Conservation (phyloP, 2,329 filamentous ascomycete genomes). For the Pezicula neosporulosa region DNA sequence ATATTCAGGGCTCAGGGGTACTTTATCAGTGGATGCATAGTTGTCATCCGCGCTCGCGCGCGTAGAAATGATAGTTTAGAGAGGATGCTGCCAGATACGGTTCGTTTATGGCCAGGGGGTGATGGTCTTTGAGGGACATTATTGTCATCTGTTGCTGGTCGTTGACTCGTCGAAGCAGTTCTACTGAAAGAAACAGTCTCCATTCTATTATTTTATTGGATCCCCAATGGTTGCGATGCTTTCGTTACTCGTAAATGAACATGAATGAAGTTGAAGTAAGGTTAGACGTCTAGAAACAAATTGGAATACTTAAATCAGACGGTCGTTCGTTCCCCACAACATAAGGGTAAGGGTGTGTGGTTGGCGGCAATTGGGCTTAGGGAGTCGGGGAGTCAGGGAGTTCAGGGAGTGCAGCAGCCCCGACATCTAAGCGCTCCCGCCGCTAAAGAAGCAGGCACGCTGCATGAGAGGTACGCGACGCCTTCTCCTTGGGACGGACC, state of each 20-base stretch:
- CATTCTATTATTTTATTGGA: neutral
- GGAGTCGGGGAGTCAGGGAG: too few species aligned
- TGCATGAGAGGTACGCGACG: too few species aligned
- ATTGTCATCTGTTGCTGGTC: neutral
- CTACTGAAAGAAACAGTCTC: neutral
- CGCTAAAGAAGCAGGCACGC: too few species aligned
- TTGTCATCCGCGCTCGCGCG: slow-evolving; percentile 35
- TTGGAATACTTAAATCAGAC: neutral
- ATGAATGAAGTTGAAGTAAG: neutral
- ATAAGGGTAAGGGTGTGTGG: too few species aligned
- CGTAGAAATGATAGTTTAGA: slow-evolving; percentile 69
- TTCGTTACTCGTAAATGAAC: neutral
- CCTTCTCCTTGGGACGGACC: too few species aligned
- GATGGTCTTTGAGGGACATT: neutral
- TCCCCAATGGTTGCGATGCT: neutral
- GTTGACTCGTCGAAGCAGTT: neutral
- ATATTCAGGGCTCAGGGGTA: slow-evolving; percentile 26
- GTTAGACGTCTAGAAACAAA: neutral
- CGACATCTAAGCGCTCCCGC: too few species aligned
- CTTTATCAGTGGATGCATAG: slow-evolving; percentile 17
- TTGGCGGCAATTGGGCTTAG: too few species aligned
- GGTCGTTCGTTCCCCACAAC: too few species aligned
- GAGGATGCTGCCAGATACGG: slow-evolving; percentile 53
- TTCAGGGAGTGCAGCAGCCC: too few species aligned
- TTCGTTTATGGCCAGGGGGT: slow-evolving; percentile 41